These are phyloP conservation scores for Kingdonia uniflora DNA, from an alignment of 164 flowering plant species.

Conservation along the genomic window DNA sequence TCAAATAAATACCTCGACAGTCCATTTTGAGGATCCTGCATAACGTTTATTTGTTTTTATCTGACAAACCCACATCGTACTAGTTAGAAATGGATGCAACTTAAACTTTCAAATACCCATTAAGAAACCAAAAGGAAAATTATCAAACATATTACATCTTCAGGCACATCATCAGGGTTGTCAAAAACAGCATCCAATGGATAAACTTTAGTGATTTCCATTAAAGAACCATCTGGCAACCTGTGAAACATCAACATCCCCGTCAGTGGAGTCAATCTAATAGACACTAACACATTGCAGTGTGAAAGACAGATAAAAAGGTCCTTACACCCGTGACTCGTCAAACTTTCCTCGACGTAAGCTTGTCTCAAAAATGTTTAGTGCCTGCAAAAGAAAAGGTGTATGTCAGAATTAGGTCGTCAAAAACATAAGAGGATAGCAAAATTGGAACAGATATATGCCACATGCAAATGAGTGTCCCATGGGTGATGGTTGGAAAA, in stretches of 20 bases:
- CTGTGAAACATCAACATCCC: slow-evolving; percentile 24
- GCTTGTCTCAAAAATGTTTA: slow-evolving; percentile 89
- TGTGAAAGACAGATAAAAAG: background rate
- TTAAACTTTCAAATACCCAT: background rate
- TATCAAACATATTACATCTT: slow-evolving; percentile 49
- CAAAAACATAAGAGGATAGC: background rate
- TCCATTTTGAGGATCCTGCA: slow-evolving; percentile 87
- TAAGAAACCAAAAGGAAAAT: background rate
- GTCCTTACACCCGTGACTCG: slow-evolving; percentile 74
- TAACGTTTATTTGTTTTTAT: slow-evolving; percentile 86
- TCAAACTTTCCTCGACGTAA: slow-evolving; percentile 94
- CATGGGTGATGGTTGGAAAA: no score
- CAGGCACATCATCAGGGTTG: slow-evolving; percentile 84
- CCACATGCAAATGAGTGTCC: no score
- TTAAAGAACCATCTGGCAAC: slow-evolving; percentile 88
- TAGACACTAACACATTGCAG: background rate
- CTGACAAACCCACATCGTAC: slow-evolving; percentile 29
- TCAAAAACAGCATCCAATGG: slow-evolving; percentile 92
- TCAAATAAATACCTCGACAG: slow-evolving; percentile 55
- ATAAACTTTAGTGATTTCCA: slow-evolving; percentile 86
- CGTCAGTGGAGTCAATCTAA: background rate
- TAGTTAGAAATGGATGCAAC: background rate
- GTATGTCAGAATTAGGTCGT: background rate
- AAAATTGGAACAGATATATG: no score
- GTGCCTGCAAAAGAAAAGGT: slow-evolving; percentile 36